Percentiles rank a stretch among this genome's conserved stretches.
Conservation (phyloP, 2,329 filamentous ascomycete genomes). For the Plenodomus biglobosus region DNA sequence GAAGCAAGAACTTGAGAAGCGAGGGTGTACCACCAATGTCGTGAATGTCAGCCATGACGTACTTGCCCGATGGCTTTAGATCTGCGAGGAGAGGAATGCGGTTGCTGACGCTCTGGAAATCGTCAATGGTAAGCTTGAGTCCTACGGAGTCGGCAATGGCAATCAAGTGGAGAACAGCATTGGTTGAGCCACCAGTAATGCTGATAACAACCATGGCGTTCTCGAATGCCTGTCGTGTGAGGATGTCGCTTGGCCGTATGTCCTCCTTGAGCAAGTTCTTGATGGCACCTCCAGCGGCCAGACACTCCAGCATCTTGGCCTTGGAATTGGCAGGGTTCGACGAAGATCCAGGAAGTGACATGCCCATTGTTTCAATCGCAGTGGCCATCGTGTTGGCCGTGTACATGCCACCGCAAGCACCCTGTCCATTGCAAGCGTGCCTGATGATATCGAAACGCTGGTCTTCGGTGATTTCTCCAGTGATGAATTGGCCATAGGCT, state of each 20-base stretch:
- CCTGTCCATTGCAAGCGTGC: slow-evolving; percentile 81
- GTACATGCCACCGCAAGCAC: slow-evolving; percentile 81
- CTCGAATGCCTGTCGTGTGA: slow-evolving; percentile 53
- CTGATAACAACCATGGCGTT: slow-evolving; percentile 56
- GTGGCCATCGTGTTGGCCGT: slow-evolving; percentile 58
- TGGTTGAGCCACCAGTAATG: slow-evolving; percentile 54
- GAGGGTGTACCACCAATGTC: slow-evolving; percentile 54
- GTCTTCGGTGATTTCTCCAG: slow-evolving; percentile 87
- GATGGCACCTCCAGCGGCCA: slow-evolving; percentile 54
- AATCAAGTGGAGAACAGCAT: slow-evolving; percentile 55
- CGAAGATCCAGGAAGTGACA: slow-evolving; percentile 55
- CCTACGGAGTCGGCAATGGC: slow-evolving; percentile 55
- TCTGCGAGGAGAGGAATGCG: slow-evolving; percentile 55
- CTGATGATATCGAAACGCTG: slow-evolving; percentile 93
- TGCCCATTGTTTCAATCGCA: slow-evolving; percentile 54
- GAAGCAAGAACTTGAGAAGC: slow-evolving; percentile 54
- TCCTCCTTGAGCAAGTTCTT: slow-evolving; percentile 55
- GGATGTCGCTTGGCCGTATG: slow-evolving; percentile 53
- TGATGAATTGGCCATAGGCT: slow-evolving; percentile 92
- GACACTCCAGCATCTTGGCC: slow-evolving; percentile 54
- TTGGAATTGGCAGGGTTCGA: slow-evolving; percentile 55
- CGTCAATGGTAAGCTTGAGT: slow-evolving; percentile 54
- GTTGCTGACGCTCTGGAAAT: slow-evolving; percentile 55
- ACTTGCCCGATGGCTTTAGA: slow-evolving; percentile 56
- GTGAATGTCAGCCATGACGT: slow-evolving; percentile 62